Percentiles rank a stretch among this genome's conserved stretches.
Evolutionary conservation across 345 rosid genomes (phyloP).

Genomic region (Isatis tinctoria): DNA sequence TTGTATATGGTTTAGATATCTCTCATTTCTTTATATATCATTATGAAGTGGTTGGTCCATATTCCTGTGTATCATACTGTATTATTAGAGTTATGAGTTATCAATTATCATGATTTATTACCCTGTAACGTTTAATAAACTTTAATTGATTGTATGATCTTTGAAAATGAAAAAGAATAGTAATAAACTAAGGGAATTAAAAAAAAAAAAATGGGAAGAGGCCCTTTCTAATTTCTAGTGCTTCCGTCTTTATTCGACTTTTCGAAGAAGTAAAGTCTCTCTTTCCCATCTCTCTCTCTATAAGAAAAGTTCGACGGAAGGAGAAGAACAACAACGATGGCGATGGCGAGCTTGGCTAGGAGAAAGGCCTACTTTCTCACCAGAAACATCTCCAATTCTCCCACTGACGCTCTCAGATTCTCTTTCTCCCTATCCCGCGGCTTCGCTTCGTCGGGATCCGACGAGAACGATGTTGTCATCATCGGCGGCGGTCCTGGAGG

Average conservation of each 20-base stretch:
- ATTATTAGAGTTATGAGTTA: neutral
- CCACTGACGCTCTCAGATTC: slow-evolving; percentile 49
- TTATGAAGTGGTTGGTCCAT: neutral
- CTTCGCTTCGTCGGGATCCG: slow-evolving; percentile 79
- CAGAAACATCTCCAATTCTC: slow-evolving; percentile 47
- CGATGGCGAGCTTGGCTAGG: slow-evolving; percentile 83
- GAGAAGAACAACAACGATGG: slow-evolving; percentile 41
- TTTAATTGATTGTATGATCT: neutral
- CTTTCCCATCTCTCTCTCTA: slow-evolving; percentile 8
- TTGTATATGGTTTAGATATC: neutral
- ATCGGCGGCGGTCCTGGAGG: slow-evolving; percentile 99
- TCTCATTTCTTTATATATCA: neutral
- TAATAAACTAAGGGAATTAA: neutral
- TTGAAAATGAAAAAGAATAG: neutral
- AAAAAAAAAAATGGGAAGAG: neutral
- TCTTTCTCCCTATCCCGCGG: slow-evolving; percentile 65
- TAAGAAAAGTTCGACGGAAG: slow-evolving; percentile 6
- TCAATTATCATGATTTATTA: neutral
- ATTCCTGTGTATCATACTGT: neutral
- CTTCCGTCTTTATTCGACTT: slow-evolving; percentile 25
- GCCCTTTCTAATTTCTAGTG: neutral
- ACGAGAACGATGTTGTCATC: slow-evolving; percentile 90
- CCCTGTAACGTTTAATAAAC: neutral
- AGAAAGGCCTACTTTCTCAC: slow-evolving; percentile 62
- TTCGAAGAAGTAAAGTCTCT: slow-evolving; percentile 20